Base-by-base conservation (phyloP, 129 eudicot species). In the Flaveria ramosissima region DNA sequence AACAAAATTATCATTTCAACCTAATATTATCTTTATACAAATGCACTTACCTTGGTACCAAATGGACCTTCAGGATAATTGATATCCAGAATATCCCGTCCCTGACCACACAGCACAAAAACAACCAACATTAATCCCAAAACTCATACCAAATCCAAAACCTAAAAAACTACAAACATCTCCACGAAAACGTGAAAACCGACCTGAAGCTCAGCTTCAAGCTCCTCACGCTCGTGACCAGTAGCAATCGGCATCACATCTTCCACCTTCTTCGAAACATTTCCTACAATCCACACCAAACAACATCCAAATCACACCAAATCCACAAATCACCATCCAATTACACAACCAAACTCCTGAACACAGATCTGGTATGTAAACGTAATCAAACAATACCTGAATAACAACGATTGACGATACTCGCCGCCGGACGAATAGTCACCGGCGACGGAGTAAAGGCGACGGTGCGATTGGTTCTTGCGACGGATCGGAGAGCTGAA, bases 181-280 rank as follows among this genome's bases (percentile, higher is more conserved):
- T 27, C 39, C 2, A 36, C 19, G 16, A 19, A 69, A 51, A 36
- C 41, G 3, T 45, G 19, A 0, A 26, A 71, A 3, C 74, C 12
- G 47, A 84, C 91, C 90, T 84, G 73, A 77, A 89, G 89, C 79
- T 89, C 87, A 55, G 91, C 94, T 71, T 84, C 89, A 46, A 89
- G 89, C 88, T 89, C 94, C 60, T 86, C 94, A 16, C 91, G 94
- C 43, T 86, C 94, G 30, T 89, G 94, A 20, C 93, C 94, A 8
- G 94, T 86, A 1, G 91, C 91, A 30, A 89, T 89, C 6, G 94
- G 94, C 89, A 86, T 89, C 77, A 86, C 82, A 59, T 89, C 91
- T 67, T 89, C 94, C 8, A 82, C 53, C 43, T 72, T 86, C 55
- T 79, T 80, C 6, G 80, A 14, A 3, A 74, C 84, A 42, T 67